A percentile compares a stretch with the other conserved stretches of the same genome.
These are phyloP conservation scores for Penicillium sp. DNA, from an alignment of 2,329 filamentous ascomycete species.

Conservation along the genomic window DNA sequence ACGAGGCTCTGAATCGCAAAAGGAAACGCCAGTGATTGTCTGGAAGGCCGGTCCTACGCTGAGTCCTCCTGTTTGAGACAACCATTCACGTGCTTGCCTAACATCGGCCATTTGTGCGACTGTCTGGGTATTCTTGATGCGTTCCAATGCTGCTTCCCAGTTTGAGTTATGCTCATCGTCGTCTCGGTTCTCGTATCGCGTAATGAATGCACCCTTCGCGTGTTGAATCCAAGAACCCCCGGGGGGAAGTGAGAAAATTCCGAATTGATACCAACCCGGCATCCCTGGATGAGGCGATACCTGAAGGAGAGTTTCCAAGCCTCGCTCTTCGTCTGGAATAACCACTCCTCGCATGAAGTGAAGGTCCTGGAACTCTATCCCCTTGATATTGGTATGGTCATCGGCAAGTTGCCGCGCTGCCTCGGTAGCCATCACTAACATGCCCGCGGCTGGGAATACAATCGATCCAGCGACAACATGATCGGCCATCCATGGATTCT, in stretches of 20 bases:
- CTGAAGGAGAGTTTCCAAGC: slow-evolving; percentile 21
- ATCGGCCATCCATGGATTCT: slow-evolving; percentile 47
- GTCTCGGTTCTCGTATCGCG: slow-evolving; percentile 7
- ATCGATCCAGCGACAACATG: slow-evolving; percentile 36
- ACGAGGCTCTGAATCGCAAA: slow-evolving; percentile 14
- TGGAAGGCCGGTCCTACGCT: slow-evolving; percentile 20
- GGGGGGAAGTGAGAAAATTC: slow-evolving; percentile 20
- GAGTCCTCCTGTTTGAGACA: slow-evolving; percentile 23
- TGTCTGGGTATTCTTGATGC: slow-evolving; percentile 19
- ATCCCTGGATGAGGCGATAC: slow-evolving; percentile 18
- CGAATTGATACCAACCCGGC: slow-evolving; percentile 23
- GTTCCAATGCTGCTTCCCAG: slow-evolving; percentile 14
- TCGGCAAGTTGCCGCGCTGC: slow-evolving; percentile 22
- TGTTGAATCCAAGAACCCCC: slow-evolving; percentile 22
- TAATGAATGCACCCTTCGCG: slow-evolving; percentile 19
- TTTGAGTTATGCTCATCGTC: slow-evolving; percentile 12
- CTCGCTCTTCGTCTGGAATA: slow-evolving; percentile 20
- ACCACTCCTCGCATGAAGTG: slow-evolving; percentile 20
- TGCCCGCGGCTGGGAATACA: slow-evolving; percentile 29
- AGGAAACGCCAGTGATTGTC: slow-evolving; percentile 14
- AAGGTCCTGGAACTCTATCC: slow-evolving; percentile 21
- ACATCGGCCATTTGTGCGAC: slow-evolving; percentile 15
- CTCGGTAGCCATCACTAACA: slow-evolving; percentile 26
- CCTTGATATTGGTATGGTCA: slow-evolving; percentile 9
- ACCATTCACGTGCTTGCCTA: slow-evolving; percentile 19